These are phyloP conservation scores for Telfairia occidentalis DNA, from an alignment of 331 rosid genomes.

Conservation along the genomic window DNA sequence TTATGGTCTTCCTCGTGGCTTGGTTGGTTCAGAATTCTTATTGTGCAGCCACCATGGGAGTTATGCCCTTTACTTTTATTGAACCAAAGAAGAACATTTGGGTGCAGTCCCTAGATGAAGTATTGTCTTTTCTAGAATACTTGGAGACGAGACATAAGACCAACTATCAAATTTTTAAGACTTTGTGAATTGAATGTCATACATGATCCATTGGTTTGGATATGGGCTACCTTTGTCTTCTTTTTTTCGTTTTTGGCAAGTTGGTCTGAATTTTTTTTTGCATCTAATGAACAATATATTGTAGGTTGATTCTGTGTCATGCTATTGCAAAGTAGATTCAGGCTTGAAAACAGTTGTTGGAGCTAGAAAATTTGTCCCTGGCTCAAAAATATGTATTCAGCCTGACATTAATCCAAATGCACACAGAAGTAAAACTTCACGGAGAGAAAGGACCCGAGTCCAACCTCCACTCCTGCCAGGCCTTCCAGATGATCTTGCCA, in stretches of 20 bases:
- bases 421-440: constrained; percentile 57
- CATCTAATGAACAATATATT: constrained; percentile 25
- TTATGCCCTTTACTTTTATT: neutral
- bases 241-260: neutral
- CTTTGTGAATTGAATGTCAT: neutral
- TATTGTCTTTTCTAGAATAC: neutral
- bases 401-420: constrained; percentile 96
- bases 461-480: constrained; percentile 97
- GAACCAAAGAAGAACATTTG: neutral
- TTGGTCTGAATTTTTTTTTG: neutral
- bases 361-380: constrained; percentile 94
- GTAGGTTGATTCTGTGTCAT: constrained; percentile 96
- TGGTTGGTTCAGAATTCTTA: neutral
- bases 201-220: neutral
- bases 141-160: neutral
- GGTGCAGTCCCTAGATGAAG: neutral
- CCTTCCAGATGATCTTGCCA: constrained; percentile 97
- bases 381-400: constrained; percentile 88
- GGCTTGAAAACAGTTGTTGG: constrained; percentile 92
- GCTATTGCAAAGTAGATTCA: constrained; percentile 96
- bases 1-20: neutral
- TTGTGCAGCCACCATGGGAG: neutral
- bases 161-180: neutral
- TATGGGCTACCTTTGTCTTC: neutral
- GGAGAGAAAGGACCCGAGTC: constrained; percentile 72